A percentile compares a stretch with the other conserved stretches of the same genome.
These are phyloP conservation scores for Trichomonascaceae sp. DNA, from an alignment of 1,139 yeast species.

Conservation along the genomic window DNA sequence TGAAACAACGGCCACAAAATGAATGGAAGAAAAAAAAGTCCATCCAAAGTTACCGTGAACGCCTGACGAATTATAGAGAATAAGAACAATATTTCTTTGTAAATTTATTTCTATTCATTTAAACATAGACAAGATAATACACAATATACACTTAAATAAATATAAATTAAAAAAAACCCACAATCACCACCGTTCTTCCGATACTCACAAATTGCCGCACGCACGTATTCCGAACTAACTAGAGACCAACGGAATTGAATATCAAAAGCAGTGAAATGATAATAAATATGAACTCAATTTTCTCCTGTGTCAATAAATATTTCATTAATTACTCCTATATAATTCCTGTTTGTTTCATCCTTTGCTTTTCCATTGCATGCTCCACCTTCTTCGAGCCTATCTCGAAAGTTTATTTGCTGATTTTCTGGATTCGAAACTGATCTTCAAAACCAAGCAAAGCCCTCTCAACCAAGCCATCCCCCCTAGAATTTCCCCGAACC, in stretches of 20 bases:
- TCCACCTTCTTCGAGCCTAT: not conserved
- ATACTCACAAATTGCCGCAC: not conserved
- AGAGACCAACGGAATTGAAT: not conserved
- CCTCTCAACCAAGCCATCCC: not conserved
- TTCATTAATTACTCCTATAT: too few relatives aligned
- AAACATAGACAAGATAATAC: too few relatives aligned
- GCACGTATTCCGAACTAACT: not conserved
- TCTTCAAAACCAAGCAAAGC: not conserved
- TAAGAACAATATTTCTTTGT: too few relatives aligned
- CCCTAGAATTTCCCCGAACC: not conserved
- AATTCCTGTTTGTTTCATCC: too few relatives aligned
- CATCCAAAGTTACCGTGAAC: not conserved
- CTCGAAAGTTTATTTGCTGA: not conserved
- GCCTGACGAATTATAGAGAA: not conserved
- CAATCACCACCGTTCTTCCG: not conserved
- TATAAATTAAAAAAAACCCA: not conserved
- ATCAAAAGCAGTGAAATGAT: not conserved
- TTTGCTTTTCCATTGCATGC: not conserved
- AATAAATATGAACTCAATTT: not conserved
- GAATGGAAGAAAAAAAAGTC: not conserved
- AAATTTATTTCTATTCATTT: too few relatives aligned
- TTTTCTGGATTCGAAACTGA: not conserved
- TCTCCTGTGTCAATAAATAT: not conserved
- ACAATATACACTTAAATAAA: too few relatives aligned
- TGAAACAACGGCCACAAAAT: not conserved